phyloP scores from a whole-genome alignment of 352 stramenopile genomes.

The Pythium oligandrum region DNA sequence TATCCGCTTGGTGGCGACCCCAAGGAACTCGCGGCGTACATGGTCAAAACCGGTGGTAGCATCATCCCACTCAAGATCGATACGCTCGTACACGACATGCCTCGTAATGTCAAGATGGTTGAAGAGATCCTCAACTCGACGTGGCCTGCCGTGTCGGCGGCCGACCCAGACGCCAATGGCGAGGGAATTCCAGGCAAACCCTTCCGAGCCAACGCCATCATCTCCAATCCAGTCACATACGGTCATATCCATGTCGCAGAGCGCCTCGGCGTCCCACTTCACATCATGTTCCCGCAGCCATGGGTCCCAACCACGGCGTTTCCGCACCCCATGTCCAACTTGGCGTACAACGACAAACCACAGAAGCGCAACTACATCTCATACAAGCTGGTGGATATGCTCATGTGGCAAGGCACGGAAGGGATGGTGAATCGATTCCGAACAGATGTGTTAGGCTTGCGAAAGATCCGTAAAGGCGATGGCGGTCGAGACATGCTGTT shows the following conservation, averaged over 20 bases:
- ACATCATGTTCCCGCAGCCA: constrained; percentile 94
- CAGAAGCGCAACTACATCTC: constrained; percentile 74
- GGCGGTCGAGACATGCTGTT: constrained; percentile 52
- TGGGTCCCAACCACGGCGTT: constrained; percentile 86
- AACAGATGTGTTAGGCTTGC: constrained; percentile 40
- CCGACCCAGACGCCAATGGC: constrained; percentile 75
- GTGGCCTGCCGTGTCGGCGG: too few relatives aligned
- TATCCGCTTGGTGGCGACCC: constrained; percentile 72
- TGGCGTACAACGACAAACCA: constrained; percentile 66
- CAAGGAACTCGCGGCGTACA: constrained; percentile 85
- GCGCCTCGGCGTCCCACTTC: constrained; percentile 86
- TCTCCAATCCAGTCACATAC: constrained; percentile 91
- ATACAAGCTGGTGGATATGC: constrained; percentile 84
- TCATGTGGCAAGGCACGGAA: constrained; percentile 71
- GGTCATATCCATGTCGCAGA: constrained; percentile 92
- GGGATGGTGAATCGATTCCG: constrained; percentile 83
- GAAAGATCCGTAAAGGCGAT: constrained; percentile 62
- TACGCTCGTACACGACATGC: constrained; percentile 62
- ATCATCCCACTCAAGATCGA: constrained; percentile 67
- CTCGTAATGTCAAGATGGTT: constrained; percentile 87
- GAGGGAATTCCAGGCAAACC: constrained; percentile 32
- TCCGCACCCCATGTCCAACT: constrained; percentile 85
- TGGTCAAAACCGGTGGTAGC: constrained; percentile 85
- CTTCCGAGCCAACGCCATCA: constrained; percentile 90
- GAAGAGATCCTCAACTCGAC: constrained; percentile 84